Evolutionary conservation across 371 early-diverging fungal species (phyloP), one percentile per base, ranked within the genome.

Genomic region (Chytridium lagenaria): DNA sequence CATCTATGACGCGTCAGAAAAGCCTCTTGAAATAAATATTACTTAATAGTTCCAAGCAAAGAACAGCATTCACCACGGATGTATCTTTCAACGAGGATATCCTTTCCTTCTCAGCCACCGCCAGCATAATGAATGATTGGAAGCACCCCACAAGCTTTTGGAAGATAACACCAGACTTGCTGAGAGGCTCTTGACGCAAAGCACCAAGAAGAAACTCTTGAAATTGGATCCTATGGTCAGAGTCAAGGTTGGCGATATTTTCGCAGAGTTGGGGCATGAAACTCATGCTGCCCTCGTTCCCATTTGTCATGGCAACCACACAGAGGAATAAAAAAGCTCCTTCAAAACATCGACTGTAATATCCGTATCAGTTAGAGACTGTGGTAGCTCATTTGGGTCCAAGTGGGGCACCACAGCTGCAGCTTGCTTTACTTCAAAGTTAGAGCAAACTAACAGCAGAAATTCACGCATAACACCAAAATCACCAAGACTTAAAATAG

Each of bases 51-150:
- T 72, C 75, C 26, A 81, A 67, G 23, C 72, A 76, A n/a, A 74
- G 65, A 2, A 76, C 69, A 7, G 76, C 71, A 39, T 67, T 50
- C 22, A 78, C 67, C 30, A 73, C 71, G 16, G 50, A 40, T 2
- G 70, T 71, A 31, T 81, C 78, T 16, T 49, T 37, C 5, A 70
- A 39, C 36, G 67, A 37, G 22, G 44, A 30, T 16, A 68, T 49
- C 16, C 39, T 71, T 22, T 70, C 73, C 52, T 61, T 67, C 31
- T 59, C 59, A 19, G 74, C 67, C 1, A 76, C 52, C 50, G 67
- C 59, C 12, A 75, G 59, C 64, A 76, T 76, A 30, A 82, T 69
- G 68, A 74, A 79, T 36, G 78, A 73, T 40, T 82, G 82, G 26
- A 82, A 68, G 26, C 71, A 39, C 31, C 65, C 71, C 2, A 79